Conservation (phyloP, 345 rosid genomes). For the Lenwebbia sp. region DNA sequence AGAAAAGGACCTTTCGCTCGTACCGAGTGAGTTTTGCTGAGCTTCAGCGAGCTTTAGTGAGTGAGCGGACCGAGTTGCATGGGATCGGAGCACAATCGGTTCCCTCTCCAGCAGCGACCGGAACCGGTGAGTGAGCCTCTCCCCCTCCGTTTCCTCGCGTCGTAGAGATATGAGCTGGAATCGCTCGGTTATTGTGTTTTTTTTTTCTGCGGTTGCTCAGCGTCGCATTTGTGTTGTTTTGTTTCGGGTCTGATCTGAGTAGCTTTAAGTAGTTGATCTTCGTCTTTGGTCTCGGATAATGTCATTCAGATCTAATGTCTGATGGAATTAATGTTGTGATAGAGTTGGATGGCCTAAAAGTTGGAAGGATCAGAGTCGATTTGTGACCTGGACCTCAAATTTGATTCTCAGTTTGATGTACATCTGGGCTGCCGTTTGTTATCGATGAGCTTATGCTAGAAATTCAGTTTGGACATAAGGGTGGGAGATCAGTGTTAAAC, state of each 20-base stretch:
- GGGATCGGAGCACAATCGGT: slow-evolving; percentile 63
- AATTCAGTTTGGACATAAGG: background rate
- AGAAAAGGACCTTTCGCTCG: background rate
- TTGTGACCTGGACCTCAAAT: background rate
- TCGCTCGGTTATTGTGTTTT: background rate
- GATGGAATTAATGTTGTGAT: background rate
- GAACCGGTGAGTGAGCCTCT: slow-evolving; percentile 2
- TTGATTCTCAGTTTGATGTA: background rate
- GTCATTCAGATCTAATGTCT: background rate
- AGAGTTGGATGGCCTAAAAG: background rate
- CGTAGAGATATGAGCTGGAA: background rate
- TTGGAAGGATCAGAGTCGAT: background rate
- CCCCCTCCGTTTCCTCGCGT: background rate
- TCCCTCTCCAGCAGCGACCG: slow-evolving; percentile 62
- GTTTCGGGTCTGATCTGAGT: background rate
- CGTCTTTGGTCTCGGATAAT: background rate
- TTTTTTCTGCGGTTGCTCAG: background rate
- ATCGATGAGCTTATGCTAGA: background rate
- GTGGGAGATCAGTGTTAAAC: background rate
- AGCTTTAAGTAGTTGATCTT: background rate
- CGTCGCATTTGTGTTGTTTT: background rate
- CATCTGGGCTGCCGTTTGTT: background rate
- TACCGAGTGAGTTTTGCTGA: background rate
- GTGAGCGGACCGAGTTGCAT: background rate
- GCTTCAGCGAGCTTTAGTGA: background rate